Evolutionary conservation across 1,284 basidiomycete genomes (phyloP).

Genomic region (Ganoderma lucidum): DNA sequence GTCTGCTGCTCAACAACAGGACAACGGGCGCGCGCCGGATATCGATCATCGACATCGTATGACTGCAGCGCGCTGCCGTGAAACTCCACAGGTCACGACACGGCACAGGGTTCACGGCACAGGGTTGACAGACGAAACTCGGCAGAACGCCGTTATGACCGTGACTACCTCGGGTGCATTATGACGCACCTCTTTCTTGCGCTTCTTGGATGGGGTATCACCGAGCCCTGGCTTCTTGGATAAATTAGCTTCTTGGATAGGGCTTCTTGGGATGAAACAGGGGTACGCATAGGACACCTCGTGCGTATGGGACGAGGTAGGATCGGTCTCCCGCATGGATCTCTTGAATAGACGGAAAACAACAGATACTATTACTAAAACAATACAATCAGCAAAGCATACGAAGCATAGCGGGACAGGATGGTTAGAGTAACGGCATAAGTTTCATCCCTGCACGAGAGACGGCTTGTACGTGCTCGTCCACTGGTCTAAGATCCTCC

Average conservation of each 20-base stretch:
- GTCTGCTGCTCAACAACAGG: constrained; percentile 31
- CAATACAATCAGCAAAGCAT: constrained; percentile 20
- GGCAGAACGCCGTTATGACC: background rate
- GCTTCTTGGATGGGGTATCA: background rate
- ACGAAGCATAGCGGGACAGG: constrained; percentile 15
- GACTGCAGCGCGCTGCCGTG: constrained; percentile 7
- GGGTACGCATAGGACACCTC: background rate
- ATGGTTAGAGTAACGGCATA: constrained; percentile 1
- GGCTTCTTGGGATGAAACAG: background rate
- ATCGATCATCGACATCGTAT: constrained; percentile 28
- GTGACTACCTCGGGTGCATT: background rate
- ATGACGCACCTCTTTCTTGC: constrained; percentile 10
- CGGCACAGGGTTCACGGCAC: background rate
- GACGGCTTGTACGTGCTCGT: constrained; percentile 81
- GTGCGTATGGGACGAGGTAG: background rate
- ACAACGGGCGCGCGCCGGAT: constrained; percentile 29
- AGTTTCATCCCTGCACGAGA: constrained; percentile 54
- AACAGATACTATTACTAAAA: constrained; percentile 17
- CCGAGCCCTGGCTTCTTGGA: background rate
- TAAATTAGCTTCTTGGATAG: background rate
- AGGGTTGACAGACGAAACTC: background rate
- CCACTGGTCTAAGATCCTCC: constrained; percentile 92
- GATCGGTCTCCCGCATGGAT: background rate
- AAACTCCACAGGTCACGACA: background rate
- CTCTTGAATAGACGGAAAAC: constrained; percentile 2